phyloP scores from a whole-genome alignment of 176 grass and related monocot genomes.

The Cymbopogon citratus region DNA sequence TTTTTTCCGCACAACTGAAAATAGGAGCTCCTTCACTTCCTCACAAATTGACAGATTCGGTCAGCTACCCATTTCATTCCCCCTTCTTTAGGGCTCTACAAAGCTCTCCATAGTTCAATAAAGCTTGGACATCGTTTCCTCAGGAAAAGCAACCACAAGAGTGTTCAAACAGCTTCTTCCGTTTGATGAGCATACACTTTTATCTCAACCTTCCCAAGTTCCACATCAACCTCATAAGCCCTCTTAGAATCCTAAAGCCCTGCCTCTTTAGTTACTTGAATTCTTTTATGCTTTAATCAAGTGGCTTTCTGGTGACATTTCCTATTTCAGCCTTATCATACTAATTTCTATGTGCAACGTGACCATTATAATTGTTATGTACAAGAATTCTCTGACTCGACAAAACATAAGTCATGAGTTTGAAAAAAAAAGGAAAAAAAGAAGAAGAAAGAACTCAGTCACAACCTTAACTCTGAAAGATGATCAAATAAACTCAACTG shows the following conservation, averaged over 20 bases:
- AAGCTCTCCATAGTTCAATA: background rate
- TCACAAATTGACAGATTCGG: background rate
- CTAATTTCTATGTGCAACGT: background rate
- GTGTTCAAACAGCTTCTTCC: background rate
- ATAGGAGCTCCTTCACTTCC: background rate
- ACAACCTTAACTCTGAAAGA: background rate
- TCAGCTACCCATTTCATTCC: background rate
- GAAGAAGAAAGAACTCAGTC: too few species aligned
- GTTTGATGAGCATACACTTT: background rate
- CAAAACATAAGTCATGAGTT: background rate
- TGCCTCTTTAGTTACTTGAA: constrained; percentile 24
- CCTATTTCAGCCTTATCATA: background rate
- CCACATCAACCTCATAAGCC: constrained; percentile 30
- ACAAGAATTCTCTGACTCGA: background rate
- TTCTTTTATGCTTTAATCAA: background rate
- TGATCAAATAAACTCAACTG: background rate
- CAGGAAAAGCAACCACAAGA: background rate
- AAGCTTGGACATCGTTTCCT: background rate
- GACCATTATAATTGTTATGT: background rate
- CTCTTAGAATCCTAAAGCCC: constrained; percentile 50
- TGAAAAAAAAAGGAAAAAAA: background rate
- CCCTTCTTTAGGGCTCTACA: background rate
- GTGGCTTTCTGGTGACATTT: background rate
- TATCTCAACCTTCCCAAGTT: constrained; percentile 9
- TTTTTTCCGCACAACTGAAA: background rate